phyloP scores from a whole-genome alignment of 768 basidiomycete species.

The Gymnopilus junonius region DNA sequence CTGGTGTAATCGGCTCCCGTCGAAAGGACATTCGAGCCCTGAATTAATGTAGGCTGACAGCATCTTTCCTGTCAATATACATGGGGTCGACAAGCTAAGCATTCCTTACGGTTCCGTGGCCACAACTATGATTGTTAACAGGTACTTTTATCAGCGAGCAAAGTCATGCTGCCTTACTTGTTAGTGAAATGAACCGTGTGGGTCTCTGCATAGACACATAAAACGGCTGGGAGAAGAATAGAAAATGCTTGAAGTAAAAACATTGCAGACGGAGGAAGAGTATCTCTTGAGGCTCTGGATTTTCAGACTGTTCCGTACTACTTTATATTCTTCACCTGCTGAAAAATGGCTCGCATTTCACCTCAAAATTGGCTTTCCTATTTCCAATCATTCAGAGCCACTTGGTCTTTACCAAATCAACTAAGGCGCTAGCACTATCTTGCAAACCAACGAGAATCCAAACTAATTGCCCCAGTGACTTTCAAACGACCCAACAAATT shows the following conservation, averaged over 20 bases:
- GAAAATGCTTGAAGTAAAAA: conserved; percentile 18
- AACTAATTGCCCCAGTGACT: too few species aligned
- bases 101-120: conserved; percentile 35
- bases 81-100: too few species aligned
- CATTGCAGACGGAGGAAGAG: conserved; percentile 4
- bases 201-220: conserved; percentile 31
- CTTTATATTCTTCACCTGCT: too few species aligned
- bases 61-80: neutral
- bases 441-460: too few species aligned
- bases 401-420: too few species aligned
- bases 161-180: conserved; percentile 2
- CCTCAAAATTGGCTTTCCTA: too few species aligned
- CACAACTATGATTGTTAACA: conserved; percentile 29
- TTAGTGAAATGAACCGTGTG: conserved; percentile 44
- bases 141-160: too few species aligned
- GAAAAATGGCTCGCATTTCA: too few species aligned
- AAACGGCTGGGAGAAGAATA: conserved; percentile 21
- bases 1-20: conserved; percentile 16
- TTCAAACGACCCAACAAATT: too few species aligned
- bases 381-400: too few species aligned
- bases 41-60: conserved; percentile 33
- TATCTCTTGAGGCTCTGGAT: neutral
- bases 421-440: too few species aligned
- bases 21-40: conserved; percentile 25
- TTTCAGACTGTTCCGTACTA: too few species aligned